Base-by-base conservation (phyloP, 2,329 filamentous ascomycete species). In the Phoma sp. region DNA sequence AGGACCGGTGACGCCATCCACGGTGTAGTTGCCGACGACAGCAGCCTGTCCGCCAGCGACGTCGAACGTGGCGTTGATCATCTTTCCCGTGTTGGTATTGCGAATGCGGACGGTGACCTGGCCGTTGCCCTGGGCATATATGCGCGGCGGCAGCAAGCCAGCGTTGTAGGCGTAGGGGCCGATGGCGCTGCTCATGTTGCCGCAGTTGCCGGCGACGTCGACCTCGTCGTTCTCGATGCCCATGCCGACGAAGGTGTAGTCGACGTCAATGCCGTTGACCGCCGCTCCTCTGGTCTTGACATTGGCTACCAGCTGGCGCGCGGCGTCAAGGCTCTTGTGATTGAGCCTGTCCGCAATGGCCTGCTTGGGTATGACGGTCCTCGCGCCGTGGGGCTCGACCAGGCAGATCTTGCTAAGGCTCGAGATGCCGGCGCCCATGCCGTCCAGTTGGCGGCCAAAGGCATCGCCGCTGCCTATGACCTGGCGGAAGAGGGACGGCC, bases 161-260 rank as follows among this genome's bases (percentile, higher is more conserved):
- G 79, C 71, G 74, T 91, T 75, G 67, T 86, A 76, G 2, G 85
- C 85, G 65, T 84, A 87, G 0, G 89, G 88, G 0, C 88, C 89
- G 38, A 66, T 59, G 0, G 89, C 88, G 0, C 88, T 89, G 42
- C 91, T 84, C 86, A 92, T 88, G 69, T 91, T 91, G n/a, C 89
- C 89, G 67, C 88, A 91, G 63, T 91, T 92, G 20, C 87, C 85
- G 0, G 86, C 84, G 64, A 84, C 82, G 64, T 91, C 88, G 2
- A 92, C 79, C 26, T 77, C 74, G 4, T 77, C 76, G 61, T 87
- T 81, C 46, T 82, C 82, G 47, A 91, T 82, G 2, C 88, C 88
- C 6, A 91, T 77, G 32, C 87, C 85, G 1, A 88, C 83, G 67
- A 92, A 92, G 0, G 88, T 92, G 66, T 88, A 91, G 54, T 90